Conservation (phyloP, 129 eudicot genomes). For the Flaveria robusta region DNA sequence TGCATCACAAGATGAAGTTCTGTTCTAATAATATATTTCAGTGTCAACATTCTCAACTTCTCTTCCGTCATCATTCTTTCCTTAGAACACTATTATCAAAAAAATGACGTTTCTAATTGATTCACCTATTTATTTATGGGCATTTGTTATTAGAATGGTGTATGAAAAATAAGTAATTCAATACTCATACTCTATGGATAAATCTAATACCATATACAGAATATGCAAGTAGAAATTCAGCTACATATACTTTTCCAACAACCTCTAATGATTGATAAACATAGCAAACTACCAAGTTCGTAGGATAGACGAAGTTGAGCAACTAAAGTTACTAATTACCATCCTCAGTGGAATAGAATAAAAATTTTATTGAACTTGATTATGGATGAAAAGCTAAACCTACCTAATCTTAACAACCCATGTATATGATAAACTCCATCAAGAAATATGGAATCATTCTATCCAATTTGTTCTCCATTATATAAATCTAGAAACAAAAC, state of each 20-base stretch:
- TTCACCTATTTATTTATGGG: neutral
- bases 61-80: neutral
- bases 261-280: slow-evolving; percentile 6
- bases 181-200: neutral
- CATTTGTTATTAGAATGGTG: neutral
- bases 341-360: neutral
- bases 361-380: slow-evolving; percentile 15
- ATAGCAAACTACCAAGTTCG: neutral
- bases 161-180: neutral
- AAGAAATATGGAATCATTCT: neutral
- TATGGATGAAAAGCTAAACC: slow-evolving; percentile 10
- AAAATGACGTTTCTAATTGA: neutral
- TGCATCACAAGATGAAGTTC: slow-evolving; percentile 8
- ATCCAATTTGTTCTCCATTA: slow-evolving; percentile 9
- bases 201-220: neutral
- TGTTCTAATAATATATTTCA: neutral
- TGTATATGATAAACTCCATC: neutral
- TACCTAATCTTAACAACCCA: slow-evolving; percentile 21
- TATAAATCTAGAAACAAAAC: neutral
- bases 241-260: neutral
- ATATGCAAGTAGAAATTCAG: neutral
- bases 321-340: slow-evolving; percentile 24
- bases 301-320: neutral
- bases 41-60: neutral
- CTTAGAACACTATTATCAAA: neutral